phyloP scores from a whole-genome alignment of 2,329 filamentous ascomycete genomes.

The Cytospora mali region DNA sequence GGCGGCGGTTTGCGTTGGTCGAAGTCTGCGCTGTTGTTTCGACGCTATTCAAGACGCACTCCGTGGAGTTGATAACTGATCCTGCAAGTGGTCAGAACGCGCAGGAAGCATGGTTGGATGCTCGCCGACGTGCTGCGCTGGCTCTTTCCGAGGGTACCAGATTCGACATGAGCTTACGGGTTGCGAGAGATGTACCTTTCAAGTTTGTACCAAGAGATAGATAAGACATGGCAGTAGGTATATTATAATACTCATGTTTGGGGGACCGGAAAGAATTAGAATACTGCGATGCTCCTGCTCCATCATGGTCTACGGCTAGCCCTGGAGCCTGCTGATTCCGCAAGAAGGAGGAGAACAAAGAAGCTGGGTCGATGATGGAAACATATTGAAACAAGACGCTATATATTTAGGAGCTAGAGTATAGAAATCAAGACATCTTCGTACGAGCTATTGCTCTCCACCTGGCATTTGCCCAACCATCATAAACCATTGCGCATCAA shows the following conservation, averaged over 20 bases:
- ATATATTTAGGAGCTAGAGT: no score
- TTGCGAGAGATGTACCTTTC: conserved; percentile 3
- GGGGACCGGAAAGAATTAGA: no score
- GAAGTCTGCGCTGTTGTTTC: conserved; percentile 4
- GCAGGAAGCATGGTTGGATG: conserved; percentile 1
- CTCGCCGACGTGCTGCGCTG: conserved; percentile 1
- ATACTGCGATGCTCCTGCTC: no score
- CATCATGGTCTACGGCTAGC: no score
- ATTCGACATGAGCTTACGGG: conserved; percentile 5
- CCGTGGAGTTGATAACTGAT: not conserved
- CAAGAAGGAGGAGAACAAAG: no score
- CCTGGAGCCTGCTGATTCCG: no score
- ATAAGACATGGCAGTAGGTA: not conserved
- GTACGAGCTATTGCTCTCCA: not conserved
- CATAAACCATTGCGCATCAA: conserved; percentile 3
- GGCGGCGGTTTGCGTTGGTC: conserved; percentile 3
- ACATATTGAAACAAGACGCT: no score
- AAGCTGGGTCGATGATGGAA: no score
- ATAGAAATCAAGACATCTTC: no score
- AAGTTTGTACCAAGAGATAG: conserved; percentile 6
- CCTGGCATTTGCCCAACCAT: not conserved
- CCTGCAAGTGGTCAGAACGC: not conserved
- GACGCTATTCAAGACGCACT: conserved; percentile 6
- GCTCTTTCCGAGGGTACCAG: conserved; percentile 3
- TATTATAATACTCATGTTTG: no score